Conservation (phyloP, 2,329 filamentous ascomycete genomes). For the Nannizziopsis barbatae region DNA sequence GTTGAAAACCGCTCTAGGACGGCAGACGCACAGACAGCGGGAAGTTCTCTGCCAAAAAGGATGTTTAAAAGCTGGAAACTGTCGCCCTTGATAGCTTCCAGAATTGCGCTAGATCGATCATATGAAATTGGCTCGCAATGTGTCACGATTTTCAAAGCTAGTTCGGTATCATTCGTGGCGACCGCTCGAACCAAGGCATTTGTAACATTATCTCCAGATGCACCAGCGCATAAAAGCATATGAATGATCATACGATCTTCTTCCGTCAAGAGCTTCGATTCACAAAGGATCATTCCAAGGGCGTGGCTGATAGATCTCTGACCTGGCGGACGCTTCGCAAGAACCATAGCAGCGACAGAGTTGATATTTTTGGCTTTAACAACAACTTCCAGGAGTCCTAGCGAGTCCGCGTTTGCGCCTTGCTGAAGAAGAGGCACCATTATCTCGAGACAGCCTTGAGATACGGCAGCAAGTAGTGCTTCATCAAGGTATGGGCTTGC, state of each 20-base stretch:
- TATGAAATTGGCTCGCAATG: slow-evolving; percentile 48
- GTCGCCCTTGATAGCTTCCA: slow-evolving; percentile 39
- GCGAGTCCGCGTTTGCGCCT: slow-evolving; percentile 14
- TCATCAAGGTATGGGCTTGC: slow-evolving; percentile 12
- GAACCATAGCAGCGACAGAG: slow-evolving; percentile 45
- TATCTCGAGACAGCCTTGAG: slow-evolving; percentile 11
- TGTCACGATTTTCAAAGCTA: slow-evolving; percentile 44
- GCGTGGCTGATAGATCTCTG: slow-evolving; percentile 41
- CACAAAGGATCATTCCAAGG: slow-evolving; percentile 40
- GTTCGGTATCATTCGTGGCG: slow-evolving; percentile 42
- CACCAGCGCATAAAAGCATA: slow-evolving; percentile 48
- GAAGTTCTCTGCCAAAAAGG: slow-evolving; percentile 37
- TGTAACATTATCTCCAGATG: slow-evolving; percentile 42
- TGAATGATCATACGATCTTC: slow-evolving; percentile 46
- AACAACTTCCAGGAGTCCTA: slow-evolving; percentile 12
- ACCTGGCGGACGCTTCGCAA: slow-evolving; percentile 44
- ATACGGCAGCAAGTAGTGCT: slow-evolving; percentile 11
- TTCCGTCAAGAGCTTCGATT: slow-evolving; percentile 38
- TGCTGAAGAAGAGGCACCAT: slow-evolving; percentile 14
- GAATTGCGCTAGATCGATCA: slow-evolving; percentile 41
- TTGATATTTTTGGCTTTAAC: slow-evolving; percentile 38
- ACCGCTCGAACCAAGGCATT: slow-evolving; percentile 42
- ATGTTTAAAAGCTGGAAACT: slow-evolving; percentile 40
- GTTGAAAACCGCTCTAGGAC: slow-evolving; percentile 24
- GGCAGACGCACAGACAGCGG: slow-evolving; percentile 37